Evolutionary conservation across 129 eudicot genomes (phyloP).

Genomic region (Flaveria bidentis): DNA sequence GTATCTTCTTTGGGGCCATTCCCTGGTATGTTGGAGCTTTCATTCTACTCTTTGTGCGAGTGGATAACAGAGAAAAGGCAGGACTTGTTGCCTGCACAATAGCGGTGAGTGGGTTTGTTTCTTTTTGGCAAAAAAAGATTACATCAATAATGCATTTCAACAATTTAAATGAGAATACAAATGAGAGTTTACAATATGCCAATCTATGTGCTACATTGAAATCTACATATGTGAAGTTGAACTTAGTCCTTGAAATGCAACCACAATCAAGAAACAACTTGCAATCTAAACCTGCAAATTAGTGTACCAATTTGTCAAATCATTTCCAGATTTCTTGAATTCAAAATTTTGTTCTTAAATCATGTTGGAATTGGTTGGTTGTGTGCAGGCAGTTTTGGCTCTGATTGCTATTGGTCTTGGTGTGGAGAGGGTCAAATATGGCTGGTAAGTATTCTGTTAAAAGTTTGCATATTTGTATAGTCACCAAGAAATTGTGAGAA

Average conservation of each 20-base stretch:
- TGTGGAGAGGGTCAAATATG: constrained; percentile 48
- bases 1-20: constrained; percentile 78
- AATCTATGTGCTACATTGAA: not conserved
- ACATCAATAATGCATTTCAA: not conserved
- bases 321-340: not conserved
- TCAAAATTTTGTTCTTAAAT: not conserved
- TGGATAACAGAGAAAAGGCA: constrained; percentile 86
- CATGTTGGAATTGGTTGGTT: constrained; percentile 18
- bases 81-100: constrained; percentile 90
- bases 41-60: constrained; percentile 36
- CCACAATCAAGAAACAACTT: not conserved
- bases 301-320: not conserved
- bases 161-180: not conserved
- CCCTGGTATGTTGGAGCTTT: constrained; percentile 19
- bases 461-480: constrained; percentile 31
- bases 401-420: constrained; percentile 70
- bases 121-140: not conserved
- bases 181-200: not conserved
- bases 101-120: constrained; percentile 58
- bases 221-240: not conserved
- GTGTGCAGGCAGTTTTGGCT: constrained; percentile 71
- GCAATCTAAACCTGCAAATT: not conserved
- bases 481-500: constrained; percentile 19
- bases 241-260: not conserved
- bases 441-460: constrained; percentile 47